Conservation (phyloP, 345 rosid species). For the Orychophragmus violaceus region DNA sequence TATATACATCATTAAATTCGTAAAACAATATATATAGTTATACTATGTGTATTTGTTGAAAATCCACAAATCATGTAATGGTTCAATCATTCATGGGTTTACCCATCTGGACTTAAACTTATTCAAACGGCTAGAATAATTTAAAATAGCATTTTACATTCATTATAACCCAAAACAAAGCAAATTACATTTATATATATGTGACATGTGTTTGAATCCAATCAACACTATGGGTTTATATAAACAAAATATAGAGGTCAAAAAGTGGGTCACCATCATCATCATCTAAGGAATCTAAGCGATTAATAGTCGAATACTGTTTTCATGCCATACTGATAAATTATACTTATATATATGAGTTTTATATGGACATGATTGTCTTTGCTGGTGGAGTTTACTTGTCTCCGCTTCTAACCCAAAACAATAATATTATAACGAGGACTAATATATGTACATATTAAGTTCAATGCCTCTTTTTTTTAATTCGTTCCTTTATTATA, state of each 20-base stretch:
- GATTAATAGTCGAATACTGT: conserved; percentile 10
- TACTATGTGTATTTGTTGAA: neutral
- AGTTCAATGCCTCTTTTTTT: conserved; percentile 2
- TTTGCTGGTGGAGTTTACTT: conserved; percentile 25
- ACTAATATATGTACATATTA: neutral
- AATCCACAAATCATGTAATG: neutral
- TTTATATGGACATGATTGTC: conserved; percentile 9
- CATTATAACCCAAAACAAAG: no score
- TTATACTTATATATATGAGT: neutral
- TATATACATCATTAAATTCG: neutral
- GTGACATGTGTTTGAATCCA: neutral
- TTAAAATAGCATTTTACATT: no score
- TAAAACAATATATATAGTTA: neutral
- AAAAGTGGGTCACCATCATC: conserved; percentile 27
- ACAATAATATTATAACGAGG: neutral
- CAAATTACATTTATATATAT: neutral
- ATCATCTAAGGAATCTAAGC: conserved; percentile 2
- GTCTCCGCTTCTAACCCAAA: conserved; percentile 27
- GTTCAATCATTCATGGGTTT: neutral
- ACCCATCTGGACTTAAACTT: neutral
- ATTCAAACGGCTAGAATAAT: neutral
- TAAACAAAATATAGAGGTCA: conserved; percentile 7
- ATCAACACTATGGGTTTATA: neutral
- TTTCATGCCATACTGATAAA: conserved; percentile 17
- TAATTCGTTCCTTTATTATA: neutral